Conservation (phyloP, 2,329 filamentous ascomycete genomes). For the Calonectria hongkongensis region DNA sequence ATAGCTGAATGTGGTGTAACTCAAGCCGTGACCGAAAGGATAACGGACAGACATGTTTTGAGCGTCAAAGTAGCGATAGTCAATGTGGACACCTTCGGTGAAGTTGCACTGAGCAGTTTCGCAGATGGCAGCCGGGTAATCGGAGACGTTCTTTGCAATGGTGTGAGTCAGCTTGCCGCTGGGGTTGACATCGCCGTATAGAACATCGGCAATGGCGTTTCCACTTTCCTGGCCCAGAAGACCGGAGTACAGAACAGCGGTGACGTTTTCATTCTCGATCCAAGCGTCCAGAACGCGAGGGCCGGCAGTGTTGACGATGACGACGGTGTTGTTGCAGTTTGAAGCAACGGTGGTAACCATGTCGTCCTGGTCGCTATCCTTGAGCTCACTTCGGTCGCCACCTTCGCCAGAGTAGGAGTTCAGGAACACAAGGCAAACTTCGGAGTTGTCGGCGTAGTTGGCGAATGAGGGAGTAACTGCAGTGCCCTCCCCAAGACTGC, state of each 20-base stretch:
- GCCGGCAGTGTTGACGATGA: conserved; percentile 80
- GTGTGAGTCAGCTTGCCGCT: conserved; percentile 18
- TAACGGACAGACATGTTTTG: conserved; percentile 69
- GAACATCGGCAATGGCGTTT: conserved; percentile 24
- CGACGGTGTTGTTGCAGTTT: conserved; percentile 67
- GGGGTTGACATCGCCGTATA: conserved; percentile 29
- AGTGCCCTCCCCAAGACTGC: conserved; percentile 9
- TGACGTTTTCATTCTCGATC: conserved; percentile 65
- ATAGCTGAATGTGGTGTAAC: conserved; percentile 74
- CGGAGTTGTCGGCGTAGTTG: conserved; percentile 44
- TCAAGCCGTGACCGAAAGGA: conserved; percentile 74
- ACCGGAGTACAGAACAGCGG: conserved; percentile 80
- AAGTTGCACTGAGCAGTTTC: conserved; percentile 65
- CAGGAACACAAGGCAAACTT: conserved; percentile 77
- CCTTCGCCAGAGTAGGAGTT: conserved; percentile 82
- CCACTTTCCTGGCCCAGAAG: conserved; percentile 79
- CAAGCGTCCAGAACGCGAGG: conserved; percentile 75
- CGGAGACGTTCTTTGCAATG: conserved; percentile 21
- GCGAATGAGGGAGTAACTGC: background rate
- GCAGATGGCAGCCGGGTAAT: conserved; percentile 23
- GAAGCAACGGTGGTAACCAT: conserved; percentile 75
- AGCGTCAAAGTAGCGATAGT: conserved; percentile 74
- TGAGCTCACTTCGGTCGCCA: conserved; percentile 77
- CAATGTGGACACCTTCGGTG: conserved; percentile 70
- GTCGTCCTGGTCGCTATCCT: conserved; percentile 76